Evolutionary conservation across 345 rosid genomes (phyloP), one percentile per base, ranked within the genome.

Genomic region (Citrus trifoliata): DNA sequence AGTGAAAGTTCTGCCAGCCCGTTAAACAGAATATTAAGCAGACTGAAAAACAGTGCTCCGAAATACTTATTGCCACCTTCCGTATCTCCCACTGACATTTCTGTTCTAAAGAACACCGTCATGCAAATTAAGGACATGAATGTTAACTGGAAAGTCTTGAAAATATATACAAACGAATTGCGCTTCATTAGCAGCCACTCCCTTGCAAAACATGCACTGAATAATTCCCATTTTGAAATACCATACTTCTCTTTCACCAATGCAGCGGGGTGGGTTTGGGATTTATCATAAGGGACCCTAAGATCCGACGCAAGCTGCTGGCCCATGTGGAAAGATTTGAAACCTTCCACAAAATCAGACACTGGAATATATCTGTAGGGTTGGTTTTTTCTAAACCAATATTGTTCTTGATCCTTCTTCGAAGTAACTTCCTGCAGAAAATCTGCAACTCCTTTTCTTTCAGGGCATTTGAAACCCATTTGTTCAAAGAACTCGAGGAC

Each of bases 181-280:
- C 95, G 91, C 83, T 91, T 89, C 90, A 91, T 88, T 27, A 93
- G 85, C 55, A 91, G 71, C 95, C 93, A 93, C 77, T 93, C 97
- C 86, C 93, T 87, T 25, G 85, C 80, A 78, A 90, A 91, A 75
- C 93, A 90, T 40, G 93, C 93, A 82, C 76, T 91, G 82, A 93
- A 91, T 38, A 93, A 84, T 28, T 93, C 90, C 93, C 84, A 48
- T 30, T 86, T 89, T 10, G 97, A 82, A 81, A 93, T 88, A 16
- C 95, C 94, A 28, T 91, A 93, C 84, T 91, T 88, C 12, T 89
- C 76, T 18, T 65, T 87, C 77, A 89, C 92, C 67, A 93, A 72
- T 21, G 95, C 93, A 67, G 90, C 93, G 35, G 90, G 91, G 53
- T 91, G 95, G 28, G 85, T 75, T 76, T 13, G 81, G 38, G 86